A percentile compares a stretch with the other conserved stretches of the same genome.
These are phyloP conservation scores for Cercophora samala DNA, from an alignment of 495 filamentous ascomycete genomes.

Conservation along the genomic window DNA sequence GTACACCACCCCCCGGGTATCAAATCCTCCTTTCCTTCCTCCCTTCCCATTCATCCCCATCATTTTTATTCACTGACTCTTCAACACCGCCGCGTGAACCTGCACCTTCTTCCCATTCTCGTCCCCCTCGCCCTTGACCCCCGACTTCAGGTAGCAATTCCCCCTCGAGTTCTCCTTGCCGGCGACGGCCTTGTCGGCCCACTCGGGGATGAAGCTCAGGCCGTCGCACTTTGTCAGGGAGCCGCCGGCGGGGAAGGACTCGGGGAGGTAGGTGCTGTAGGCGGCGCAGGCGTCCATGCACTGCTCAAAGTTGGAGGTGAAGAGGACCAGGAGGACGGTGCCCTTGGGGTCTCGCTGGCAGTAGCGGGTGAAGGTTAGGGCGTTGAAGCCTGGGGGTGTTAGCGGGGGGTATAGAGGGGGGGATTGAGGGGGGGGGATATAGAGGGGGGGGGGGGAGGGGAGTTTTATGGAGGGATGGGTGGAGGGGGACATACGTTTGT, in stretches of 20 bases:
- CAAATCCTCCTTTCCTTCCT: too few relatives aligned
- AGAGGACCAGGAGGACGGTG: conserved; percentile 34
- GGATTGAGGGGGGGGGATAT: not conserved
- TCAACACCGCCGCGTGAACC: too few relatives aligned
- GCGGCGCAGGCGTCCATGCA: conserved; percentile 50
- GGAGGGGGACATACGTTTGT: conserved; percentile 19
- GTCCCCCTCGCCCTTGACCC: conserved; percentile 32
- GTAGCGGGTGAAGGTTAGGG: conserved; percentile 36
- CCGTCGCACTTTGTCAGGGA: conserved; percentile 38
- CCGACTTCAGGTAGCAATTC: conserved; percentile 48
- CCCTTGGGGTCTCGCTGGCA: conserved; percentile 40
- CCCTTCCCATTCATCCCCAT: too few relatives aligned
- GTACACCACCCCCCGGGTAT: too few relatives aligned
- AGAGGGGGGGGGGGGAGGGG: too few relatives aligned
- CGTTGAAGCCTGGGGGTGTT: conserved; percentile 32
- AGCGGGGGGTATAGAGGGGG: too few relatives aligned
- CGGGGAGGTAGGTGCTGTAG: conserved; percentile 36
- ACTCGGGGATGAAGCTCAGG: conserved; percentile 44
- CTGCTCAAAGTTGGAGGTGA: conserved; percentile 39
- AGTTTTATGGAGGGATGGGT: not conserved
- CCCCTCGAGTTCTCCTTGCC: conserved; percentile 33
- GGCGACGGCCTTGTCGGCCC: conserved; percentile 39
- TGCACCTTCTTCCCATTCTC: conserved; percentile 29
- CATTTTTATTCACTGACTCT: too few relatives aligned
- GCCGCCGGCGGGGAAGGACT: conserved; percentile 25